Conservation (phyloP, 768 basidiomycete genomes). For the Hericium erinaceus region DNA sequence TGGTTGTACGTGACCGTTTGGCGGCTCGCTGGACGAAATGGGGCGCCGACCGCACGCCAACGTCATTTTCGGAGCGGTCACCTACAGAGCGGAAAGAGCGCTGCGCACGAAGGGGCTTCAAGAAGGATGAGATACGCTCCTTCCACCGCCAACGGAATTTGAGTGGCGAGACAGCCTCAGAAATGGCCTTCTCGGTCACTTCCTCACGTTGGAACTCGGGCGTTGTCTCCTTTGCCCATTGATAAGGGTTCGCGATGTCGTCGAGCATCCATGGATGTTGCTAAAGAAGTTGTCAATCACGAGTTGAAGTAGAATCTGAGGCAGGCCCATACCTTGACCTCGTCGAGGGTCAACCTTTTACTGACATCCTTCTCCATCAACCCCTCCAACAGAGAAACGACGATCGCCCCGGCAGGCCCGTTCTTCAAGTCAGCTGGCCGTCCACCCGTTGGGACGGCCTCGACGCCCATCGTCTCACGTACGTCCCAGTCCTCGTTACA, state of each 20-base stretch:
- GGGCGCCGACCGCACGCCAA: constrained; percentile 13
- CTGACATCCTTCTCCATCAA: constrained; percentile 75
- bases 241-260: constrained; percentile 54
- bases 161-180: constrained; percentile 59
- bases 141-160: constrained; percentile 49
- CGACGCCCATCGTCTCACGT: constrained; percentile 61
- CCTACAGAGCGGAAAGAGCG: constrained; percentile 20
- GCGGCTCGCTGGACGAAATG: constrained; percentile 3
- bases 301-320: neutral
- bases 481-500: constrained; percentile 68
- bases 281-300: neutral
- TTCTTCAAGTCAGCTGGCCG: constrained; percentile 29
- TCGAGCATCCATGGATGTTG: constrained; percentile 53
- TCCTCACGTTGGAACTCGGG: constrained; percentile 29
- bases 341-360: constrained; percentile 66
- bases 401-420: constrained; percentile 40
- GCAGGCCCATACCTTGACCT: constrained; percentile 58
- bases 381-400: constrained; percentile 62
- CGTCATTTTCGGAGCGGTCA: constrained; percentile 12
- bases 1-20: neutral
- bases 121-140: constrained; percentile 39
- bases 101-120: constrained; percentile 33
- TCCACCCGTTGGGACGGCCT: constrained; percentile 56
- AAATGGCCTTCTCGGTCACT: constrained; percentile 71
- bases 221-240: constrained; percentile 63